Base-by-base conservation (phyloP, 176 grass and related monocot species). In the Themeda triandra region DNA sequence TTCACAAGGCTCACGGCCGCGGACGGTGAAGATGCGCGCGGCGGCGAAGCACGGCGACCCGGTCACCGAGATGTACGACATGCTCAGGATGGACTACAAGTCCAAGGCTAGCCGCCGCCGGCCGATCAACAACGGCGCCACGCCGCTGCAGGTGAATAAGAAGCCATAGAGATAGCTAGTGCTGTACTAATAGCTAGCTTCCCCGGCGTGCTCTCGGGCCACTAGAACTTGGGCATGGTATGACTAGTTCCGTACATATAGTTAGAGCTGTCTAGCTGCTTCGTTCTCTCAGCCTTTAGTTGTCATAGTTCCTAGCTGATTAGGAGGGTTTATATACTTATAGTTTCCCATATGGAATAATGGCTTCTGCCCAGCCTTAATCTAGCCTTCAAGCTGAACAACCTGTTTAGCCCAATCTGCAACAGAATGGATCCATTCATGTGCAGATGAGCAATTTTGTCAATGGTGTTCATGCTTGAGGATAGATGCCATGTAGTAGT, bases 71-170 rank as follows among this genome's bases (percentile, higher is more conserved):
- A 19, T 95, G 75, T 77, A 86, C 82, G 69, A 79, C 21, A 92
- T 92, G 90, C 82, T 95, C n/a, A 36, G 5, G 40, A 88, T 6
- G 71, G 93, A 95, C 79, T 95, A 95, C 88, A 5, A 56, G 15
- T 24, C 2, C 15, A 30, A 0, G 33, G 70, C 90, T 13, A 73
- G 58, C 1, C 70, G 88, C 63, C 88, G 88, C 37, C 68, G 66
- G 51, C 90, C 93, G 46, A 81, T 88, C 24, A 82, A 95, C 81
- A 92, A 95, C 74, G 90, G 80, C 70, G 71, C 48, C 30, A 24
- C 58, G 66, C 82, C 87, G 21, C 24, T 86, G n/a, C 59, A 84
- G 54, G 53, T 87, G 11, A 66, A 65, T 8, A 30, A 92, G n/a
- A 30, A 79, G 65, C 92, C 89, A 48, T 94, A 90, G 83, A 81